These are phyloP conservation scores for Neocucurbitaria cava DNA, from an alignment of 2,329 filamentous ascomycete genomes.

Conservation along the genomic window DNA sequence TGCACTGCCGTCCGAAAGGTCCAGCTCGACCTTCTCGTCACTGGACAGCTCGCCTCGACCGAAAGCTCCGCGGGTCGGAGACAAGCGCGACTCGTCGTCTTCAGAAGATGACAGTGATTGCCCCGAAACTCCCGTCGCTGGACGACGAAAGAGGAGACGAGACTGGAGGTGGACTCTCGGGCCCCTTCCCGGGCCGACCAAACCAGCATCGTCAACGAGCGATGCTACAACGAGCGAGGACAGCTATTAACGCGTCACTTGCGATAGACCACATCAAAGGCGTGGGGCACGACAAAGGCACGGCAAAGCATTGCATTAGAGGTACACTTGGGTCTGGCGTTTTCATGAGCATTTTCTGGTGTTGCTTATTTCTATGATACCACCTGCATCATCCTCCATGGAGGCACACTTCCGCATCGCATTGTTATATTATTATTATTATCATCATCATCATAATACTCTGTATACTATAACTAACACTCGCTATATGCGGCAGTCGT, in stretches of 20 bases:
- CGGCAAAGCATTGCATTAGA: slow-evolving; percentile 10
- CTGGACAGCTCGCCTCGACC: slow-evolving; percentile 33
- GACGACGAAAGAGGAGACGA: slow-evolving; percentile 60
- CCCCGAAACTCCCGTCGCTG: slow-evolving; percentile 61
- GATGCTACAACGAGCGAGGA: slow-evolving; percentile 35
- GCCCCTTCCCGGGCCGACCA: slow-evolving; percentile 45
- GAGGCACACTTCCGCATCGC: slow-evolving; percentile 12
- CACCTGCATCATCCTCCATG: slow-evolving; percentile 23
- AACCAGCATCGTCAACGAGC: slow-evolving; percentile 30
- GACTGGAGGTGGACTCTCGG: slow-evolving; percentile 67
- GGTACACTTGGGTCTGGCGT: slow-evolving; percentile 20
- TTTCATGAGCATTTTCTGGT: slow-evolving; percentile 34
- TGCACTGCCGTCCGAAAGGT: slow-evolving; percentile 9
- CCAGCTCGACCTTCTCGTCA: slow-evolving; percentile 24
- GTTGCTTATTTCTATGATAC: slow-evolving; percentile 39
- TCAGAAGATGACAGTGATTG: slow-evolving; percentile 58
- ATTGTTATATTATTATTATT: slow-evolving; percentile 6
- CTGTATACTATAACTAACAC: neutral
- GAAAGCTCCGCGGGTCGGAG: slow-evolving; percentile 39
- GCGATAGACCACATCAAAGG: neutral
- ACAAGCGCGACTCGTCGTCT: slow-evolving; percentile 54
- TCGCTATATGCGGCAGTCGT: neutral
- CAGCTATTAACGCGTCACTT: slow-evolving; percentile 29
- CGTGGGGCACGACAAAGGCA: too few species aligned
- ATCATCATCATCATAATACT: neutral